Conservation (phyloP, 2,329 filamentous ascomycete genomes). For the Colletotrichum godetiae region DNA sequence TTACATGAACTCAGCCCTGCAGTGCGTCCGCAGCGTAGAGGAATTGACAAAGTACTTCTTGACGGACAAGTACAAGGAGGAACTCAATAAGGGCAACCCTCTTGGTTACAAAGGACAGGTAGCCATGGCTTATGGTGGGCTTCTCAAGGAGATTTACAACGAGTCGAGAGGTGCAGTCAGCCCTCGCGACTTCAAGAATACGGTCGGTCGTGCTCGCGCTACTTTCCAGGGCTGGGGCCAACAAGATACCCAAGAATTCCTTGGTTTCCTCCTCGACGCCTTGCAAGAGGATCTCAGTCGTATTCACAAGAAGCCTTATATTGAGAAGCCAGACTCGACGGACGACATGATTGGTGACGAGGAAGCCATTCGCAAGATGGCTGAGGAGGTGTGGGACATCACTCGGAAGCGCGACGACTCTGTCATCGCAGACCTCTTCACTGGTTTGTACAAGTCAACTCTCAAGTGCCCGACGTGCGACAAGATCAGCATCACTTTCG, state of each 20-base stretch:
- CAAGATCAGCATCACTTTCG: constrained; percentile 98
- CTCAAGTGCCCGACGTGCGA: constrained; percentile 90
- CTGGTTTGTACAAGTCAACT: constrained; percentile 98
- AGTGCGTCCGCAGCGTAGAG: constrained; percentile 93
- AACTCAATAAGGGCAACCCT: constrained; percentile 88
- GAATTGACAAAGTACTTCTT: constrained; percentile 95
- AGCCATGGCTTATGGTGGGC: constrained; percentile 82
- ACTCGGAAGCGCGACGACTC: constrained; percentile 94
- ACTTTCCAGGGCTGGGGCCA: constrained; percentile 95
- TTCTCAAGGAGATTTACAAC: constrained; percentile 83
- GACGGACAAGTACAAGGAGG: constrained; percentile 76
- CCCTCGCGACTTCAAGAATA: constrained; percentile 84
- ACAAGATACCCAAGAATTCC: constrained; percentile 96
- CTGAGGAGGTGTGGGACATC: constrained; percentile 89
- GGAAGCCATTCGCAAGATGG: constrained; percentile 84
- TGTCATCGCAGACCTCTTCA: constrained; percentile 94
- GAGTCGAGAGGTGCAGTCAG: constrained; percentile 76
- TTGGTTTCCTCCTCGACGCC: constrained; percentile 93
- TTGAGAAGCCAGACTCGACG: constrained; percentile 96
- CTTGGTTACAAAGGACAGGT: constrained; percentile 88
- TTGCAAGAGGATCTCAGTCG: constrained; percentile 96
- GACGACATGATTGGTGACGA: constrained; percentile 93
- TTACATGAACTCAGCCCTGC: constrained; percentile 98
- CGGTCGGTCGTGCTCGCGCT: constrained; percentile 82
- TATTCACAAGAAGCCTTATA: constrained; percentile 95